Evolutionary conservation across 2,329 filamentous ascomycete species (phyloP).

Genomic region (Neopestalotiopsis rosae): DNA sequence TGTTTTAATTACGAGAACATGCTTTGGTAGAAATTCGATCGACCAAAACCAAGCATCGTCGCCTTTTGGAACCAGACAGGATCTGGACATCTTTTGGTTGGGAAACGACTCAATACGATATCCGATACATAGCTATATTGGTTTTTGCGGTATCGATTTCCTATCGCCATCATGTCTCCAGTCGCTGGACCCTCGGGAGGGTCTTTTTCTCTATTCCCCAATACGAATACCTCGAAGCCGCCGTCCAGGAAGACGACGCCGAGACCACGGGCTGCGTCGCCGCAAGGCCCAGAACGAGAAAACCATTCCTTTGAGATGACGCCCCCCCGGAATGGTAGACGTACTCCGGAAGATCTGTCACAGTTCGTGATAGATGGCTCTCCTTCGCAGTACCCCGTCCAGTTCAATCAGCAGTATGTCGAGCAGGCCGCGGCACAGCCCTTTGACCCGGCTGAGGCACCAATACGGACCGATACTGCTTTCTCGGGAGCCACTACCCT

Average conservation of each 20-base stretch:
- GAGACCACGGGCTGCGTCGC: slow-evolving; percentile 32
- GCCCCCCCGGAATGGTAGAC: slow-evolving; percentile 33
- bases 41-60: slow-evolving; percentile 15
- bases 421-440: slow-evolving; percentile 43
- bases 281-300: slow-evolving; percentile 31
- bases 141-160: neutral
- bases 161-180: slow-evolving; percentile 10
- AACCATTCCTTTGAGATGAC: slow-evolving; percentile 36
- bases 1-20: slow-evolving; percentile 7
- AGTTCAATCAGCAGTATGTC: slow-evolving; percentile 32
- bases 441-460: slow-evolving; percentile 47
- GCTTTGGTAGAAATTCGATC: slow-evolving; percentile 22
- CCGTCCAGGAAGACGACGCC: slow-evolving; percentile 50
- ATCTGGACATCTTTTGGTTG: neutral
- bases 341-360: slow-evolving; percentile 32
- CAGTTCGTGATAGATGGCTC: slow-evolving; percentile 37
- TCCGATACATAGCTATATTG: neutral
- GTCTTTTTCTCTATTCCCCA: slow-evolving; percentile 62
- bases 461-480: slow-evolving; percentile 54
- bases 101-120: neutral
- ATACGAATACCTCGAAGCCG: slow-evolving; percentile 46
- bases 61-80: neutral
- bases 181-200: slow-evolving; percentile 39
- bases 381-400: slow-evolving; percentile 24
- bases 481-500: slow-evolving; percentile 57